These are phyloP conservation scores for Talaromyces sp. DNA, from an alignment of 2,329 filamentous ascomycete genomes.

Conservation along the genomic window DNA sequence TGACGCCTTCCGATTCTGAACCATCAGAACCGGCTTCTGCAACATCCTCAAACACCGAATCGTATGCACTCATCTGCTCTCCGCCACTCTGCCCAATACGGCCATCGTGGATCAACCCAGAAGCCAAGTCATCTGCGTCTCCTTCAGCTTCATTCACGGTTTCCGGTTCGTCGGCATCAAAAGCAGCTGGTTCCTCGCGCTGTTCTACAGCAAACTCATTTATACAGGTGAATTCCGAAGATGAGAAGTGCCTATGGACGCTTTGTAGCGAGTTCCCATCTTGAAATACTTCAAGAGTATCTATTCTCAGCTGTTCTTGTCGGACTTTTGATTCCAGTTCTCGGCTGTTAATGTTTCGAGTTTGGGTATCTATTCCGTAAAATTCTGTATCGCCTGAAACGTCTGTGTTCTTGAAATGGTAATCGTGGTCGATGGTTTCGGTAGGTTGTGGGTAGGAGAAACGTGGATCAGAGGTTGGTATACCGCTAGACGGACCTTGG, in stretches of 20 bases:
- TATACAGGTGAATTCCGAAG: neutral
- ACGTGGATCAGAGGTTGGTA: neutral
- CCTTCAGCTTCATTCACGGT: neutral
- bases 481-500: neutral
- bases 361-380: neutral
- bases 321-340: neutral
- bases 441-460: neutral
- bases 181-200: neutral
- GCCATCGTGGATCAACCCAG: neutral
- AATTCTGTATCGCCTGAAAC: neutral
- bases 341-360: neutral
- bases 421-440: neutral
- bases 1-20: neutral
- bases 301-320: neutral
- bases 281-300: neutral
- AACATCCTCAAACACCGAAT: conserved; percentile 2
- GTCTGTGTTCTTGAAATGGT: neutral
- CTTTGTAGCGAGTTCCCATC: neutral
- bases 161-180: neutral
- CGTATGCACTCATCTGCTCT: neutral
- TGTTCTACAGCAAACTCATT: neutral
- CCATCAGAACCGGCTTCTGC: neutral
- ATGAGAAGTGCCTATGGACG: neutral
- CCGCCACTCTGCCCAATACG: neutral
- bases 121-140: conserved; percentile 8